Evolutionary conservation across 2,329 filamentous ascomycete species (phyloP), one percentile per base, ranked within the genome.

Genomic region (Ophiostoma himal-ulmi): DNA sequence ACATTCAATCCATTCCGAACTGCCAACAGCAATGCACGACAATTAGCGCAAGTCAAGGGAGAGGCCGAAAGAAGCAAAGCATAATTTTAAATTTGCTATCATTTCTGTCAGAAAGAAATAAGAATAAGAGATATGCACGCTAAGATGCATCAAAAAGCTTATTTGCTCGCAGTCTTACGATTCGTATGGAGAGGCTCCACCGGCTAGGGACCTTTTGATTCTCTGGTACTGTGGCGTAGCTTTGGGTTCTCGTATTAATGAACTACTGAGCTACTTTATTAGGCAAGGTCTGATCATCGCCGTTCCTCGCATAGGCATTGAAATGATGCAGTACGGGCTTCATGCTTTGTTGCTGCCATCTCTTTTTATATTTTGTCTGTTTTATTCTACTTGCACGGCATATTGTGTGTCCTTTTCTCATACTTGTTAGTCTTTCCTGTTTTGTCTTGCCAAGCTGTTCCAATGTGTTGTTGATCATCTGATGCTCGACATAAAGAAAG

Each of bases 81-180:
- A 60, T 8, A 10, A 26, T 22, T 14, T 10, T 30, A 20, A 62
- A 34, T 62, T n/a, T 8, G 7, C 44, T 5, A 7, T n/a, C n/a
- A 48, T 48, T 48, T 48, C 44, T 48, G 4, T 48, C 2, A 48
- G n/a, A 62, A 62, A 13, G 26, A 17, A 62, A 62, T 62, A 30
- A 30, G 22, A 62, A 57, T 57, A 57, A 57, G n/a, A 62, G 20
- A 62, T 17, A 34, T 62, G 57, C 57, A 62, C 57, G 57, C 57
- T 62, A 62, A 62, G 22, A 62, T 62, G 57, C 26, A 36, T 34
- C 57, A 62, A 62, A 62, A 62, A 62, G 57, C 57, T 62, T 62
- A 62, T 34, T 62, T 62, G 13, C 26, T 62, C 57, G 26, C 52
- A 20, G 22, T 34, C 54, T 60, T 60, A 26, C 54, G 17, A 20